Evolutionary conservation across 257 asterid species (phyloP).

Genomic region (Solanum habrochaites): DNA sequence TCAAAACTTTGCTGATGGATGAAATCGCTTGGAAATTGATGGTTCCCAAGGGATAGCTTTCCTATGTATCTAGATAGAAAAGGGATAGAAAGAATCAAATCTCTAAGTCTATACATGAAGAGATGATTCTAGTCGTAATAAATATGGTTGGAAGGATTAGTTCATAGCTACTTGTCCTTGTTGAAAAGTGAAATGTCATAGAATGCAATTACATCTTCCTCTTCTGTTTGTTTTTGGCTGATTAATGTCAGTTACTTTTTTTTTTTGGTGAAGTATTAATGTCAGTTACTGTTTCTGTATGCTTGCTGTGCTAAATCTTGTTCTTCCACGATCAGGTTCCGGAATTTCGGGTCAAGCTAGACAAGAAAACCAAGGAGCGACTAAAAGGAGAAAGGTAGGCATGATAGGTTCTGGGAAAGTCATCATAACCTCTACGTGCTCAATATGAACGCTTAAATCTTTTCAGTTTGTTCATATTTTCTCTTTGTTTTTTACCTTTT

Average conservation of each 20-base stretch:
- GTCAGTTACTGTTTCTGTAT: not conserved
- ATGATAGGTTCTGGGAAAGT: not conserved
- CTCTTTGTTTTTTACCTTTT: not conserved
- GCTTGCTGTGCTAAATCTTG: not conserved
- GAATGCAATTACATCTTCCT: not conserved
- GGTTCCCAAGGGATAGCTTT: not conserved
- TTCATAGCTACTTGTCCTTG: not conserved
- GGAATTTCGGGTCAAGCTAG: conserved; percentile 22
- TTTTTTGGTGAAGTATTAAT: too few relatives aligned
- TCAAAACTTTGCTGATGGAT: not conserved
- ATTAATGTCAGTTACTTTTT: not conserved
- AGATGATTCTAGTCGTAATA: not conserved
- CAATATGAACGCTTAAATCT: not conserved
- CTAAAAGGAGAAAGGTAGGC: conserved; percentile 68
- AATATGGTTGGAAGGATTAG: not conserved
- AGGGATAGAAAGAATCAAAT: not conserved
- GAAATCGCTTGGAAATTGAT: not conserved
- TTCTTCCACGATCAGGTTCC: conserved; percentile 37
- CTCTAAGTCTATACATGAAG: not conserved
- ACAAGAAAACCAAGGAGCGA: conserved; percentile 30
- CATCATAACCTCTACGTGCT: not conserved
- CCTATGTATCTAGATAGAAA: not conserved
- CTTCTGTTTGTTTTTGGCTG: not conserved
- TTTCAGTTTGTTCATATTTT: not conserved
- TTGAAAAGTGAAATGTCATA: not conserved